Evolutionary conservation across 768 basidiomycete species (phyloP).

Genomic region (Naganishia antarctica): DNA sequence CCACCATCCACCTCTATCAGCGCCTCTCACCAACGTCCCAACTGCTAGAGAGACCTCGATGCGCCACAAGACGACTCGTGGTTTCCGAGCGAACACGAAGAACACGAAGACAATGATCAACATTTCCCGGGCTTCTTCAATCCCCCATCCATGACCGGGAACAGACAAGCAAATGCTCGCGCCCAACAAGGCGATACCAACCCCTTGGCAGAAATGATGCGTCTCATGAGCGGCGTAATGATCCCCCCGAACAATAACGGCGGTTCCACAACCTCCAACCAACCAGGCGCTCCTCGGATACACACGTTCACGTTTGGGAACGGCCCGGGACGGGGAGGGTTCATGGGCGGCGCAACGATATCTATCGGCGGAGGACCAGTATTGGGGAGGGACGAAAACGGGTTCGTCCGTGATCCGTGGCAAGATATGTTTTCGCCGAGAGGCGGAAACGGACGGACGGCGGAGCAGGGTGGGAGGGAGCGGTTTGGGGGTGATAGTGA

Average conservation of each 20-base stretch:
- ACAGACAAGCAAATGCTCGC: slow-evolving; percentile 5
- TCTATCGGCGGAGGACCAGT: slow-evolving; percentile 14
- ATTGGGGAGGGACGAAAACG: slow-evolving; percentile 22
- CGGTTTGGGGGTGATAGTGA: too few relatives aligned
- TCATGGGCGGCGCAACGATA: slow-evolving; percentile 33
- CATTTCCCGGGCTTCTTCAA: slow-evolving; percentile 23
- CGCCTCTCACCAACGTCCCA: too few relatives aligned
- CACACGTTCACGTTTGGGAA: slow-evolving; percentile 38
- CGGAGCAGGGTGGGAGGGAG: too few relatives aligned
- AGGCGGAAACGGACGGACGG: background rate
- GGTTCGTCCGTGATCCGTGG: slow-evolving; percentile 29
- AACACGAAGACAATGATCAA: slow-evolving; percentile 1
- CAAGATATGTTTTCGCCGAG: background rate
- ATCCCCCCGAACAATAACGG: background rate
- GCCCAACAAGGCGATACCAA: background rate
- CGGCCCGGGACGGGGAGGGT: slow-evolving; percentile 37
- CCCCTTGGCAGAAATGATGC: slow-evolving; percentile 1
- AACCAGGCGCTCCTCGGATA: slow-evolving; percentile 4
- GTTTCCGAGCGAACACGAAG: background rate
- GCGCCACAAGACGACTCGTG: slow-evolving; percentile 10
- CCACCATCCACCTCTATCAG: background rate
- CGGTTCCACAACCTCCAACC: too few relatives aligned
- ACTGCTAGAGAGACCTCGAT: slow-evolving; percentile 23
- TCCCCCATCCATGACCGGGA: slow-evolving; percentile 18
- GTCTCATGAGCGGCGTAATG: slow-evolving; percentile 6